phyloP scores from a whole-genome alignment of 2,329 filamentous ascomycete genomes.

The Pseudopyrenochaeta lycopersici region DNA sequence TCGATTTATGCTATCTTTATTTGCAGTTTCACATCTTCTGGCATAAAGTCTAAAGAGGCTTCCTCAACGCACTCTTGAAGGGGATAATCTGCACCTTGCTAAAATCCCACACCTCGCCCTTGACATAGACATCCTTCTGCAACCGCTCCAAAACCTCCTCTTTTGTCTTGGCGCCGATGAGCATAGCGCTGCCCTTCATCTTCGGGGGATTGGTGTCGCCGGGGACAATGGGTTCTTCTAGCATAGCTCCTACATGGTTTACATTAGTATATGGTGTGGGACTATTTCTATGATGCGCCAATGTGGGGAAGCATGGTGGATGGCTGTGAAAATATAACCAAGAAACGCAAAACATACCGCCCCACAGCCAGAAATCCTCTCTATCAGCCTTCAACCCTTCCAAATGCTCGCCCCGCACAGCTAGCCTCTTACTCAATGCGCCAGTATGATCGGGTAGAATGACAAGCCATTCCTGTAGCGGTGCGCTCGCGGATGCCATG shows the following conservation, averaged over 20 bases:
- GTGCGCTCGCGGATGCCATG: slow-evolving; percentile 12
- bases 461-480: slow-evolving; percentile 59
- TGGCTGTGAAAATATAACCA: background rate
- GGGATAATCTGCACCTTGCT: slow-evolving; percentile 59
- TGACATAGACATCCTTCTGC: slow-evolving; percentile 76
- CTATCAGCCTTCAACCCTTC: slow-evolving; percentile 37
- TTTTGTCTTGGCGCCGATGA: slow-evolving; percentile 71
- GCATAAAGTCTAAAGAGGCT: slow-evolving; percentile 46
- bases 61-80: slow-evolving; percentile 58
- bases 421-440: slow-evolving; percentile 54
- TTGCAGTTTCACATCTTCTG: background rate
- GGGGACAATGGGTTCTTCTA: slow-evolving; percentile 60
- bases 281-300: background rate
- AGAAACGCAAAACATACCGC: slow-evolving; percentile 39
- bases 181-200: slow-evolving; percentile 78
- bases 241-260: slow-evolving; percentile 43
- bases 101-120: slow-evolving; percentile 79
- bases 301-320: background rate
- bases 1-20: background rate
- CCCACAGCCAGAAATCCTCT: slow-evolving; percentile 46
- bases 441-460: slow-evolving; percentile 57
- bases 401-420: slow-evolving; percentile 50
- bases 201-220: slow-evolving; percentile 67
- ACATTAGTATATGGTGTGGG: background rate
- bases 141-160: slow-evolving; percentile 75